Evolutionary conservation across 805 yeast species (phyloP).

Genomic region (Cyberlindnera petersonii): DNA sequence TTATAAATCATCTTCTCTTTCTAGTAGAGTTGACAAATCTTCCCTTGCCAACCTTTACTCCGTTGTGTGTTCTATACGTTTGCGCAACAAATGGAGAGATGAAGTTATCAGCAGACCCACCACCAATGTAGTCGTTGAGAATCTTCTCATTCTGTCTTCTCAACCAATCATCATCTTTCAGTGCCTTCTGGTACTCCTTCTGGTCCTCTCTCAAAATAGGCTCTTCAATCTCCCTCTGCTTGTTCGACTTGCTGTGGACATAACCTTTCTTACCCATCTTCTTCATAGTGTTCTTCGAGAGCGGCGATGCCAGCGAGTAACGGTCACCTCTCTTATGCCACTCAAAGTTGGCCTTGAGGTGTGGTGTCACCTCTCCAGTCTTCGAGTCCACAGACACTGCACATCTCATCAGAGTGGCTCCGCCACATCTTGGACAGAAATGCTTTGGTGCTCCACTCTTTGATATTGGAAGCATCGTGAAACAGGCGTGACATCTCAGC

Average conservation of each 20-base stretch:
- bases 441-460: slow-evolving; percentile 73
- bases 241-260: slow-evolving; percentile 63
- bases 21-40: slow-evolving; percentile 70
- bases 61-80: slow-evolving; percentile 57
- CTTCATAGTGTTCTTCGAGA: slow-evolving; percentile 69
- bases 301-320: slow-evolving; percentile 82
- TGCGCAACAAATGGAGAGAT: slow-evolving; percentile 81
- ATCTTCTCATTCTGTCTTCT: slow-evolving; percentile 81
- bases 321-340: slow-evolving; percentile 89
- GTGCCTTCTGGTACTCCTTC: slow-evolving; percentile 83
- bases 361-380: slow-evolving; percentile 83
- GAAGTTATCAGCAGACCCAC: slow-evolving; percentile 84
- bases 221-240: slow-evolving; percentile 44
- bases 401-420: slow-evolving; percentile 83
- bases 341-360: slow-evolving; percentile 84
- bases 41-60: slow-evolving; percentile 83
- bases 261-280: slow-evolving; percentile 74
- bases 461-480: slow-evolving; percentile 73
- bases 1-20: slow-evolving; percentile 31
- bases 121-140: slow-evolving; percentile 86
- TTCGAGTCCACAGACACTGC: slow-evolving; percentile 78
- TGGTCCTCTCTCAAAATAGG: slow-evolving; percentile 86
- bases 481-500: slow-evolving; percentile 98
- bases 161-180: slow-evolving; percentile 86
- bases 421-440: slow-evolving; percentile 96